phyloP scores from a whole-genome alignment of 2,329 filamentous ascomycete genomes.

The Decorospora gaudefroyi region DNA sequence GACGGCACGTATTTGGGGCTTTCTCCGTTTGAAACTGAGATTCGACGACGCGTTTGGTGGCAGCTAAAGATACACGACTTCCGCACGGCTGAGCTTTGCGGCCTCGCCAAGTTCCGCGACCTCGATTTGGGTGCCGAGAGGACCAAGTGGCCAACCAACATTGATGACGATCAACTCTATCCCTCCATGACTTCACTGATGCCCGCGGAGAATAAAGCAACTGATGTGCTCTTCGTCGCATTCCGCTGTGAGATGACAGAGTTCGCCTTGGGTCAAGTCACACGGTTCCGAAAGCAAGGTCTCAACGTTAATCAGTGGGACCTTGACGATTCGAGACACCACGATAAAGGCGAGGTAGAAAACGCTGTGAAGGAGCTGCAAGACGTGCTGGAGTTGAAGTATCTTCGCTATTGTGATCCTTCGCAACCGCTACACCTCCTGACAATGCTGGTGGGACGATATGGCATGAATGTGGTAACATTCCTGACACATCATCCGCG shows the following conservation, averaged over 20 bases:
- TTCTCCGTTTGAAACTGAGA: conserved; percentile 60
- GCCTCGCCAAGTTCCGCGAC: conserved; percentile 39
- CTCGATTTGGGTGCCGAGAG: conserved; percentile 51
- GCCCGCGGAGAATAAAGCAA: conserved; percentile 41
- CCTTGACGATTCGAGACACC: conserved; percentile 2
- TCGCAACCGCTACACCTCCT: conserved; percentile 63
- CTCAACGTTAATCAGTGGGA: conserved; percentile 5
- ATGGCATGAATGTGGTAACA: conserved; percentile 74
- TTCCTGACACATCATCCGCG: conserved; percentile 71
- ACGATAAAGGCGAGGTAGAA: conserved; percentile 14
- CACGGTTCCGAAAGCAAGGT: conserved; percentile 31
- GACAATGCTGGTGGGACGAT: conserved; percentile 64
- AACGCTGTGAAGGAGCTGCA: conserved; percentile 46
- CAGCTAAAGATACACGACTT: conserved; percentile 62
- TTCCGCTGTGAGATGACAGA: conserved; percentile 47
- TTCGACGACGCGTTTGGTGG: conserved; percentile 63
- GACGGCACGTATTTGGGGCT: conserved; percentile 59
- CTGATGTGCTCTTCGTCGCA: conserved; percentile 51
- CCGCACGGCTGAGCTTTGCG: conserved; percentile 58
- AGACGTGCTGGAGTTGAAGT: conserved; percentile 44
- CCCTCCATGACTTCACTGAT: conserved; percentile 47
- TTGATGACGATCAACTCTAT: conserved; percentile 55
- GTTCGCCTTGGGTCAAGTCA: conserved; percentile 24
- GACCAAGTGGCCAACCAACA: conserved; percentile 54
- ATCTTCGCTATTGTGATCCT: conserved; percentile 45